Base-by-base conservation (phyloP, 2,329 filamentous ascomycete genomes). In the Trichoderma sp. region DNA sequence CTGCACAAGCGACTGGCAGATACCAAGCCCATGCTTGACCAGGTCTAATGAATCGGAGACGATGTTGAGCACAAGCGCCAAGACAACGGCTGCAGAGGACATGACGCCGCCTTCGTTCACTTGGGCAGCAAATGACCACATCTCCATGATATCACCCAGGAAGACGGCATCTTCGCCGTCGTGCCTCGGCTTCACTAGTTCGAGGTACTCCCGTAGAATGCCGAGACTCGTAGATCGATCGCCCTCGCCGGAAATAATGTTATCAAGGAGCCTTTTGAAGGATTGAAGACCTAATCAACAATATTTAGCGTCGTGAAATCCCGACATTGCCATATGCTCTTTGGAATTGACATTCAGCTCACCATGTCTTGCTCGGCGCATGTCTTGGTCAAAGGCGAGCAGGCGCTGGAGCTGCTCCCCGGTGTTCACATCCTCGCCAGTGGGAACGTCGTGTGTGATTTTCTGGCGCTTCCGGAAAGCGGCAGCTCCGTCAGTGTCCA, bases 1-100 rank as follows among this genome's bases (percentile, higher is more conserved):
- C 74, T 94, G 91, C 32, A 99, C 81, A 52, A 98, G 82, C 18
- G 92, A 92, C 72, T 92, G 91, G 77, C 93, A 94, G 59, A 99
- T 85, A 34, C 90, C 87, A 7, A 93, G 81, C 11, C 94, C 95
- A 74, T 92, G 88, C 2, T 91, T 85, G 2, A 90, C 87, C 63
- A 97, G 86, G 46, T 96, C 90, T 59, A 96, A 82, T 18, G 91
- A 86, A 51, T 84, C 86, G 0, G 94, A 94, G 58, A 96, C 84
- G 26, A 91, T 87, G 78, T 91, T 93, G 43, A 98, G 83, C 56
- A 98, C 86, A 24, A 97, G 85, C 1, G 93, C 92, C 34, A 99
- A 82, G 8, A 94, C 90, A 1, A 95, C 92, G 1, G 91, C 89
- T 3, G 96, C 89, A 8, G 92, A 88, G 1, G 94, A 95, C 76